Base-by-base conservation (phyloP, 805 yeast genomes). In the Clavispora vitiphila region DNA sequence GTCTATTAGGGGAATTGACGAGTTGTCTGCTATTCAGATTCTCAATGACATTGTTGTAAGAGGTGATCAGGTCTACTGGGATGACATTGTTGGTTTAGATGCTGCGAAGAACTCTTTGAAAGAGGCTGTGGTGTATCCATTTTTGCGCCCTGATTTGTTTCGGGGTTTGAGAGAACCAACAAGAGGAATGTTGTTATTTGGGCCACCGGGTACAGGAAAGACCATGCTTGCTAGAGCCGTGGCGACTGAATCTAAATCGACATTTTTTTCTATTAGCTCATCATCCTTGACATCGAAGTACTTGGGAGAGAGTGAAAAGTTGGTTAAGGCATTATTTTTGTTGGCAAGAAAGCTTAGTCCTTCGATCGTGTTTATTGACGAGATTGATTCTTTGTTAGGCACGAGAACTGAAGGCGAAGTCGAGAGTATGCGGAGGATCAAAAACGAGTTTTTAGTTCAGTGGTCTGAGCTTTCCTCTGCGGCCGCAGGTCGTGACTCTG, bases 181-280 rank as follows among this genome's bases (percentile, higher is more conserved):
- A 0, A 69, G 95, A 44, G 98, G 98, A n/a, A 88, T 93, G 95
- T 71, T 91, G 16, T 65, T 91, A 32, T 91, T 89, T 68, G 99
- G 99, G 0, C 98, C 99, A 2, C 97, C 98, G 0, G 99, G 99
- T n/a, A 91, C 98, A 0, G 98, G 98, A 42, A 91, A 93, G 58
- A 90, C 97, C 1, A 90, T 91, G 98, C 74, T 91, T 51, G 97
- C 97, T 0, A 73, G 96, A 49, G 96, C 98, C 0, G 97, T 93
- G 3, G 98, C 97, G 2, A 86, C 95, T 2, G 98, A 93, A 66
- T 84, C 96, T 7, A 82, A 84, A 45, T 87, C 96, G 0, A 90
- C 96, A 0, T 91, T 91, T 58, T 91, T 91, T 62, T 80, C 93
- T 19, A 89, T 91, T 24, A 83, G 91, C 50, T 95, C 96, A 2